Base-by-base conservation (phyloP, 2,329 filamentous ascomycete species). In the Fonsecaea pedrosoi region DNA sequence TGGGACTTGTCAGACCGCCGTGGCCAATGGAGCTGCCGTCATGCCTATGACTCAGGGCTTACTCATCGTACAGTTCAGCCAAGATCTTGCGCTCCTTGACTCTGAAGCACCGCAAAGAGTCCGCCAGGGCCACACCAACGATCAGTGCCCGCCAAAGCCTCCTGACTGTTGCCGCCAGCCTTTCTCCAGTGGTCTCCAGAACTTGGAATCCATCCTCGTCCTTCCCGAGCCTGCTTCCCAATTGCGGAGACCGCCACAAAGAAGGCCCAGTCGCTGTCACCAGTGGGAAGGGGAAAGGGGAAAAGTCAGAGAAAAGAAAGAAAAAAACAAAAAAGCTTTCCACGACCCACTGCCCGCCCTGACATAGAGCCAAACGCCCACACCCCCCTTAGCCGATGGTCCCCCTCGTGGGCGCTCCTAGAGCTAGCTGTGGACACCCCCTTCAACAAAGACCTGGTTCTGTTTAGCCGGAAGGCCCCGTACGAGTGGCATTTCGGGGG, bases 51-150 rank as follows among this genome's bases (percentile, higher is more conserved):
- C 64, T 70, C 68, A 69, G 70, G 66, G 64, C 70, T 71, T 70
- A 71, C 66, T 71, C 68, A 71, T 69, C 67, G 65, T 40, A 67
- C 63, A 66, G 60, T 66, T 56, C 37, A 54, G 62, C 65, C 69
- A 68, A 68, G 62, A 64, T 57, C 67, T 59, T 34, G 59, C 65
- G 18, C 55, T 60, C 38, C 42, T 60, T 21, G 55, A 37, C 64
- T 64, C 37, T 58, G 64, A 25, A 61, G 32, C 63, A 61, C 63
- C 60, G 60, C 62, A 62, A 59, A 66, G 59, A 65, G 32, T 58
- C 64, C 64, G 64, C 53, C 60, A 55, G 53, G 10, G 35, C 5
- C 45, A 55, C 53, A 55, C 53, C 53, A 55, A 30, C 12, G 30
- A 34, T 59, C 54, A 38, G n/a, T n/a, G 10, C 35, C 42, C 42